phyloP scores from a whole-genome alignment of 352 stramenopile species.

The Phytophthora hibernalis region DNA sequence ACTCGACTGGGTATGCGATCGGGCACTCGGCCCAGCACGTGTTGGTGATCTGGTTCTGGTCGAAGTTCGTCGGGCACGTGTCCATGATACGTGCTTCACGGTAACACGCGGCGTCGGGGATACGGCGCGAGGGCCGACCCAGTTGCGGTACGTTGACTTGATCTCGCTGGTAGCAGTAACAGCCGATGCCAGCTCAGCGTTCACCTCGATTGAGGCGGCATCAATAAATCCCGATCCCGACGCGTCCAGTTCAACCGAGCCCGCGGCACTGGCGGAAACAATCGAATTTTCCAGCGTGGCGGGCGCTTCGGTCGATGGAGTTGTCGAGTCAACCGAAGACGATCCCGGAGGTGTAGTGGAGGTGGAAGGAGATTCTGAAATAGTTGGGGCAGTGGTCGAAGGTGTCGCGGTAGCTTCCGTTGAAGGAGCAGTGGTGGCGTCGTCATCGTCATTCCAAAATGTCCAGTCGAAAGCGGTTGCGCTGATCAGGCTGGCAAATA shows the following conservation, averaged over 20 bases:
- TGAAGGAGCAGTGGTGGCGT: slow-evolving; percentile 4
- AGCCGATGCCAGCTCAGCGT: slow-evolving; percentile 16
- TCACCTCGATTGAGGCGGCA: slow-evolving; percentile 4
- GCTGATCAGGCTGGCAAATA: slow-evolving; percentile 23
- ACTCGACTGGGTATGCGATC: slow-evolving; percentile 64
- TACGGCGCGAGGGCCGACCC: slow-evolving; percentile 31
- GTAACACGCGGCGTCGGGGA: slow-evolving; percentile 39
- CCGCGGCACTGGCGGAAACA: neutral
- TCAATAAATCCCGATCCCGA: slow-evolving; percentile 35
- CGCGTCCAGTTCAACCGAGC: too few relatives aligned
- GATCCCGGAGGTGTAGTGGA: slow-evolving; percentile 6
- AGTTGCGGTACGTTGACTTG: slow-evolving; percentile 20
- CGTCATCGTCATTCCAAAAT: slow-evolving; percentile 29
- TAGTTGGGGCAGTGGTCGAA: neutral
- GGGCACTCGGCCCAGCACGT: slow-evolving; percentile 68
- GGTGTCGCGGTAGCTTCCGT: neutral
- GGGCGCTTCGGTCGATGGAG: neutral
- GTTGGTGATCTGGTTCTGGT: slow-evolving; percentile 42
- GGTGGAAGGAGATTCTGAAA: slow-evolving; percentile 7
- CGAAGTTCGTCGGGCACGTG: slow-evolving; percentile 1
- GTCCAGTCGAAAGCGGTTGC: slow-evolving; percentile 28
- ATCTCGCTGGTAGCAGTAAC: neutral
- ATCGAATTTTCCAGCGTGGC: slow-evolving; percentile 21
- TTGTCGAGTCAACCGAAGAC: neutral
- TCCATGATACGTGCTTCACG: slow-evolving; percentile 34